A percentile compares a stretch with the other conserved stretches of the same genome.
phyloP scores from a whole-genome alignment of 192 early-diverging fungal species.

The Phlyctochytrium planicorne region DNA sequence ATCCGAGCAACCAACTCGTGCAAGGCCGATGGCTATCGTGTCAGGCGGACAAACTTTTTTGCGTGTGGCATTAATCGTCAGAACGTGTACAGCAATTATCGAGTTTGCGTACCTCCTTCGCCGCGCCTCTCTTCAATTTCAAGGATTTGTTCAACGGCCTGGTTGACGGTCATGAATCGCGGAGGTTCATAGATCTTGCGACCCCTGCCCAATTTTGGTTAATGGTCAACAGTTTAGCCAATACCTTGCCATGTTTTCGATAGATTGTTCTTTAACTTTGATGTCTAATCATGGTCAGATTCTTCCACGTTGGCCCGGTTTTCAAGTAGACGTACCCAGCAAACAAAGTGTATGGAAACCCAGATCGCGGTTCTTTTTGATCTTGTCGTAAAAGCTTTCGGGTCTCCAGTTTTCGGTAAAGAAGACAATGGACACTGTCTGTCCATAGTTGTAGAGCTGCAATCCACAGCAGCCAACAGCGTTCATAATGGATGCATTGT shows the following conservation, averaged over 20 bases:
- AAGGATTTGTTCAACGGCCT: conserved; percentile 87
- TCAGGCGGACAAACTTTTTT: conserved; percentile 65
- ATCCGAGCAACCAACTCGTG: conserved; percentile 81
- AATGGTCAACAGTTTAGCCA: neutral
- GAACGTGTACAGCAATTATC: neutral
- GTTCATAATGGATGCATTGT: conserved; percentile 99
- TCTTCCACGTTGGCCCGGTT: neutral
- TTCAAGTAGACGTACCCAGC: conserved; percentile 45
- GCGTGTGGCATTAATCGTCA: neutral
- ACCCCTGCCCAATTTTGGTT: conserved; percentile 62
- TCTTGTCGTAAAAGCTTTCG: conserved; percentile 93
- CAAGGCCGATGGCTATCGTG: conserved; percentile 88
- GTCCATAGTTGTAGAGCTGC: conserved; percentile 97
- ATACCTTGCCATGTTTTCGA: conserved; percentile 90
- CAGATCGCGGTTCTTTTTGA: conserved; percentile 79
- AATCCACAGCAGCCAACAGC: conserved; percentile 93
- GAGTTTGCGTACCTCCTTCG: conserved; percentile 46
- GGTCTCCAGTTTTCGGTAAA: conserved; percentile 97
- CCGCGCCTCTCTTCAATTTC: conserved; percentile 83
- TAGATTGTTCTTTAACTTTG: conserved; percentile 96
- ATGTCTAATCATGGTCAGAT: conserved; percentile 62
- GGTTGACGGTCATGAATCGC: conserved; percentile 95
- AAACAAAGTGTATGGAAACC: conserved; percentile 94
- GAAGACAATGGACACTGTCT: conserved; percentile 97
- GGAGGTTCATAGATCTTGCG: conserved; percentile 96